Evolutionary conservation across 129 eudicot genomes (phyloP), one percentile per base, ranked within the genome.

Genomic region (Glebionis coronaria): DNA sequence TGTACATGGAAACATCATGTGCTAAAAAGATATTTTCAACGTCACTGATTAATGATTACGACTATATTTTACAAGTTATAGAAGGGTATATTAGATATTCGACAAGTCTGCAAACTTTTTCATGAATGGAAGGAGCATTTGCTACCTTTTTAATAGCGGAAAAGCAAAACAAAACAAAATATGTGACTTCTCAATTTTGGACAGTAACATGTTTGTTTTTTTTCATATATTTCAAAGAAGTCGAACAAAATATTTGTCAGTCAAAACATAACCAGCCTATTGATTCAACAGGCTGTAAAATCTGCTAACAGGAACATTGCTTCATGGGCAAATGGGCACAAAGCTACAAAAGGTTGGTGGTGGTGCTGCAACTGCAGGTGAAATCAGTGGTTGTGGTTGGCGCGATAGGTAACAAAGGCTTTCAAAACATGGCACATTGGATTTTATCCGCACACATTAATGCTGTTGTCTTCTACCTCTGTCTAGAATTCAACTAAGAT

Each of bases 401-500:
- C n/a, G 64, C 42, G 53, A 15, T 21, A 44, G 44, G 42, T 20
- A 44, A 12, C 51, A 35, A 52, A 23, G 25, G 63, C 38, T 71
- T 47, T 55, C 19, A 31, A 62, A 72, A 63, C 76, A 72, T 62
- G 53, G 63, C 52, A 72, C 61, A 57, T 73, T n/a, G 44, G 44
- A 40, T 21, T 10, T 6, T 53, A 66, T 66, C 44, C 46, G 28
- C 10, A n/a, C 56, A 55, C 9, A 40, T 44, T 44, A 10, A 25
- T 18, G n/a, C 47, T 57, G 23, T 29, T 65, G 67, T 66, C 73
- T 29, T 65, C 18, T 74, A 23, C 50, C 35, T 66, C 10, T 74
- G 63, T 61, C 79, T 74, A 74, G 68, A 65, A 14, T 74, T 45
- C 65, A 35, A 65, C 44, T 65, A 73, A 66, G 57, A 21, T 49